phyloP scores from a whole-genome alignment of 257 asterid genomes.

The Scutellaria baicalensis region DNA sequence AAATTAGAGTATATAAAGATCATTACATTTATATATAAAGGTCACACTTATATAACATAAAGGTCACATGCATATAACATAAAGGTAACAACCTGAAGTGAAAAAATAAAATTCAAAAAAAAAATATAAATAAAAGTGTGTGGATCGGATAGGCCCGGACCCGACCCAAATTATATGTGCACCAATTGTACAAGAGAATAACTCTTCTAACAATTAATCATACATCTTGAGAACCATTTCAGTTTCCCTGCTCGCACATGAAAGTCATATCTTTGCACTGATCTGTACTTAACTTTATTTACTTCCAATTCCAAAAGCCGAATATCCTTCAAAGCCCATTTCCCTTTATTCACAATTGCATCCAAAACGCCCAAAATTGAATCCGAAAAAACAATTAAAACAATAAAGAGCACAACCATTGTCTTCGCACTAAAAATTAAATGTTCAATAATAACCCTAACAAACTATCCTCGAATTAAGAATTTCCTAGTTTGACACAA shows the following conservation, averaged over 20 bases:
- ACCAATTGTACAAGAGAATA: too few relatives aligned
- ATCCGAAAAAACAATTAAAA: background rate
- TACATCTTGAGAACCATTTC: slow-evolving; percentile 45
- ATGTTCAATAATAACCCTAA: background rate
- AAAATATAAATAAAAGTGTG: too few relatives aligned
- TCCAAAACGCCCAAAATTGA: slow-evolving; percentile 42
- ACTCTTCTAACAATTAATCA: slow-evolving; percentile 46
- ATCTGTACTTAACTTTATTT: slow-evolving; percentile 36
- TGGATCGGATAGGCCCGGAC: too few relatives aligned
- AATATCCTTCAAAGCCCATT: slow-evolving; percentile 54
- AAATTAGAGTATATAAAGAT: too few relatives aligned
- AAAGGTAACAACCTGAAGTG: too few relatives aligned
- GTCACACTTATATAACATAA: too few relatives aligned
- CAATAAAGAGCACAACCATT: background rate
- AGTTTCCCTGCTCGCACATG: slow-evolving; percentile 41
- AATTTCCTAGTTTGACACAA: background rate
- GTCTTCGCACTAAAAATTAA: background rate
- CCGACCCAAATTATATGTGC: too few relatives aligned
- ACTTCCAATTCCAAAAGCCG: slow-evolving; percentile 49
- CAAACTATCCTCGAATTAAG: background rate
- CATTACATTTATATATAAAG: too few relatives aligned
- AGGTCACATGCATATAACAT: too few relatives aligned
- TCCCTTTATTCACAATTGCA: slow-evolving; percentile 47
- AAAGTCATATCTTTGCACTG: slow-evolving; percentile 37
- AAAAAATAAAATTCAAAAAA: too few relatives aligned